Evolutionary conservation across 148 eudicot genomes (phyloP).

Genomic region (Persicaria maculosa): DNA sequence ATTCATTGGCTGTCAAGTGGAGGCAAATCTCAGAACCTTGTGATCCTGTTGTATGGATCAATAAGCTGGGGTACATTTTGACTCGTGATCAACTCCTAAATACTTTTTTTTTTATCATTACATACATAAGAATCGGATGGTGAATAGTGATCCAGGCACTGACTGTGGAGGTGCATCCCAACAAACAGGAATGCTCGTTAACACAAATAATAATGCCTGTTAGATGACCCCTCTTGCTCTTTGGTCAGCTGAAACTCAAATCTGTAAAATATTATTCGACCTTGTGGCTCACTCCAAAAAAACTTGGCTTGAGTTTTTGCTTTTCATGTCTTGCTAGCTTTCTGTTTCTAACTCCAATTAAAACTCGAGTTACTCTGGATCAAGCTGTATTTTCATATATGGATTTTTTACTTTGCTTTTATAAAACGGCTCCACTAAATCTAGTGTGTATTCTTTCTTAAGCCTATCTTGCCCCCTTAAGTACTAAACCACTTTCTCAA

Average conservation of each 20-base stretch:
- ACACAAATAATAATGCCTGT: not conserved
- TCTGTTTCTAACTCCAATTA: not conserved
- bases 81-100: not conserved
- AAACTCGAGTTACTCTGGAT: not conserved
- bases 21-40: slow-evolving; percentile 98
- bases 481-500: no score
- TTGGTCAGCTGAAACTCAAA: not conserved
- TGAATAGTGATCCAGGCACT: not conserved
- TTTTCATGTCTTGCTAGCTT: not conserved
- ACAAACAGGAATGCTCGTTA: not conserved
- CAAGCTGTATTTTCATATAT: not conserved
- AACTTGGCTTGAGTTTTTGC: not conserved
- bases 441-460: no score
- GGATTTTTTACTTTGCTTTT: no score
- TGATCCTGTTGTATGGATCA: slow-evolving; percentile 96
- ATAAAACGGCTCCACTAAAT: no score
- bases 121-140: not conserved
- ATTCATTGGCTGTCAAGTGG: slow-evolving; percentile 91
- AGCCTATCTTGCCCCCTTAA: no score
- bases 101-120: not conserved
- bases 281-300: not conserved
- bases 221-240: not conserved
- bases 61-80: slow-evolving; percentile 68
- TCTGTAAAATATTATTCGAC: not conserved
- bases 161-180: not conserved